phyloP scores from a whole-genome alignment of 441 rosid species.

The Populus hybrid region DNA sequence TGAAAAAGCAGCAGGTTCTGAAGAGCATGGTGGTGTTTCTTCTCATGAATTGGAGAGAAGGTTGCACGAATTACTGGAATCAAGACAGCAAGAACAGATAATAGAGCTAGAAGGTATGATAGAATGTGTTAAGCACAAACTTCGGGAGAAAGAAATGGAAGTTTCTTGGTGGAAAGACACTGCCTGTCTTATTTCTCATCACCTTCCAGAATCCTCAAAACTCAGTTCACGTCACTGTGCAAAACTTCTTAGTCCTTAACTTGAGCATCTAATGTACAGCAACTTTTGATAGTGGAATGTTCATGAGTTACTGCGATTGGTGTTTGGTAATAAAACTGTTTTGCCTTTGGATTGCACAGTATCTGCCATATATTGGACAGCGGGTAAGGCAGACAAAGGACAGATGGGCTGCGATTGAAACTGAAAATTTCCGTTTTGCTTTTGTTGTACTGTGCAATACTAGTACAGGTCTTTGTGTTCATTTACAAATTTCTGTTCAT shows the following conservation, averaged over 20 bases:
- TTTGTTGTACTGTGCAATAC: background rate
- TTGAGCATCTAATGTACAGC: slow-evolving; percentile 15
- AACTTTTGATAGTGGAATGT: background rate
- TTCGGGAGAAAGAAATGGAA: slow-evolving; percentile 60
- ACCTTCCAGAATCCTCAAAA: slow-evolving; percentile 35
- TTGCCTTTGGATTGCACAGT: slow-evolving; percentile 5
- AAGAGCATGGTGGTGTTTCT: slow-evolving; percentile 40
- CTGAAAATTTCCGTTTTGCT: background rate
- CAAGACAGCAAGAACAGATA: slow-evolving; percentile 67
- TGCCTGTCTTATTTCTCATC: slow-evolving; percentile 47
- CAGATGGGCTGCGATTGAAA: background rate
- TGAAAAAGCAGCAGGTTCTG: slow-evolving; percentile 24
- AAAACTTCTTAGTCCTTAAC: slow-evolving; percentile 12
- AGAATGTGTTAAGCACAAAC: slow-evolving; percentile 36
- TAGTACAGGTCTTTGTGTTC: background rate
- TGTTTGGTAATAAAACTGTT: slow-evolving; percentile 8
- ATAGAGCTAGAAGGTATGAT: slow-evolving; percentile 64
- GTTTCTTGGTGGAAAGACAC: slow-evolving; percentile 79
- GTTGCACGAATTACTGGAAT: slow-evolving; percentile 58
- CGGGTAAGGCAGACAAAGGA: background rate
- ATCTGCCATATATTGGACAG: slow-evolving; percentile 9
- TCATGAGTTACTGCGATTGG: background rate
- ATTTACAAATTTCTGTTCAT: background rate
- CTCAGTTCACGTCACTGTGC: slow-evolving; percentile 5
- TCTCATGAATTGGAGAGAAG: slow-evolving; percentile 67